Conservation (phyloP, 1,284 basidiomycete species). For the Ustilago nuda region DNA sequence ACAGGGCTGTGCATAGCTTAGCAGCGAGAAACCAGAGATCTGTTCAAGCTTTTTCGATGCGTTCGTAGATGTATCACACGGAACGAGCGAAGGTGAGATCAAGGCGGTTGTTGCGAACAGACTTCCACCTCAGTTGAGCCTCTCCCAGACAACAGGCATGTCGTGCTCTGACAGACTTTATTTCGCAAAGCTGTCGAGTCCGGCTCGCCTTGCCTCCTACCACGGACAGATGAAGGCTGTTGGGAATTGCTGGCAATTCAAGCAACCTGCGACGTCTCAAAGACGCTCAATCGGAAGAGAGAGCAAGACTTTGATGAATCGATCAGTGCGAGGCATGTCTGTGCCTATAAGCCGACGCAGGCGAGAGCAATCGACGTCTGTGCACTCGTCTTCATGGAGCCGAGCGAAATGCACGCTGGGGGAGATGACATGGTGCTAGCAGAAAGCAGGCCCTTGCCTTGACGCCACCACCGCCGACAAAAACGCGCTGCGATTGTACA, state of each 20-base stretch:
- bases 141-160: not conserved
- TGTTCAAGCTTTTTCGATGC: too few species aligned
- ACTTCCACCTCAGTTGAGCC: not conserved
- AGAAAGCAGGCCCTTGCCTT: not conserved
- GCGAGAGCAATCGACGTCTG: not conserved
- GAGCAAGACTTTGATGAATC: too few species aligned
- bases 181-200: not conserved
- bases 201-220: not conserved
- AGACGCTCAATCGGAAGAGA: not conserved
- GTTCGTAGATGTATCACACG: too few species aligned
- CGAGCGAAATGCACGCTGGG: not conserved
- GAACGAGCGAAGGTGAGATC: not conserved
- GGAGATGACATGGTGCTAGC: not conserved
- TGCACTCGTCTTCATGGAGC: not conserved
- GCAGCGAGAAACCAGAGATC: too few species aligned
- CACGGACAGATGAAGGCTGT: not conserved
- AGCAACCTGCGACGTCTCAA: not conserved
- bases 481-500: too few species aligned
- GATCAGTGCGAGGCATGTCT: too few species aligned
- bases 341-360: not conserved
- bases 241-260: too few species aligned
- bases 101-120: not conserved
- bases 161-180: not conserved
- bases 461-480: not conserved
- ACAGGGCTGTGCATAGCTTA: too few species aligned